Evolutionary conservation across 225 moss, liverwort and hornwort species (phyloP).

Genomic region (Neckera pumila): DNA sequence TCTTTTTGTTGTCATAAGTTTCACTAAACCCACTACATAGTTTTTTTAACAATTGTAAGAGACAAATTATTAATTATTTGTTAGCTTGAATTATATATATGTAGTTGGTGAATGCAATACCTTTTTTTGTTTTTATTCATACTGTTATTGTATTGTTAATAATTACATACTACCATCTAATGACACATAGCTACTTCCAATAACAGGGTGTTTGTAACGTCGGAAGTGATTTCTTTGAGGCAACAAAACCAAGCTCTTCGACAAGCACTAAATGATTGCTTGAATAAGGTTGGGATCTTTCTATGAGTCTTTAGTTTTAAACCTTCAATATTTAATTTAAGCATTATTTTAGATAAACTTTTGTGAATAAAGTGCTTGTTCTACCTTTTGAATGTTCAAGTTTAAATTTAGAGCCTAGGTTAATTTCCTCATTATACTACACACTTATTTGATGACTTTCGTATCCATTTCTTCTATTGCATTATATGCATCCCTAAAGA

Average conservation of each 20-base stretch:
- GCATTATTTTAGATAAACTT: background rate
- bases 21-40: accelerated
- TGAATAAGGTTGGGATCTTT: conserved; percentile 10
- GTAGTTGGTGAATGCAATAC: background rate
- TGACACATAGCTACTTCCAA: background rate
- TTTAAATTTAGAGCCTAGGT: background rate
- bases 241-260: conserved; percentile 45
- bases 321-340: background rate
- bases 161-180: background rate
- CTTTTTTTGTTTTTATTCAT: background rate
- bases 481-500: background rate
- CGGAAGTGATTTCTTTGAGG: conserved; percentile 46
- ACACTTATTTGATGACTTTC: no score
- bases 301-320: background rate
- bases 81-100: background rate
- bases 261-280: conserved; percentile 30
- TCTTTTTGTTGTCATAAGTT: background rate
- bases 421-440: background rate
- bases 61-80: background rate
- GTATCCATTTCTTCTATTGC: background rate
- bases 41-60: background rate
- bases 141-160: background rate
- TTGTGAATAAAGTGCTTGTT: background rate
- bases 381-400: background rate
- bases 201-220: conserved; percentile 25